A percentile compares a stretch with the other conserved stretches of the same genome.
Evolutionary conservation across 495 filamentous ascomycete species (phyloP).

Genomic region (Geopyxis carbonaria): DNA sequence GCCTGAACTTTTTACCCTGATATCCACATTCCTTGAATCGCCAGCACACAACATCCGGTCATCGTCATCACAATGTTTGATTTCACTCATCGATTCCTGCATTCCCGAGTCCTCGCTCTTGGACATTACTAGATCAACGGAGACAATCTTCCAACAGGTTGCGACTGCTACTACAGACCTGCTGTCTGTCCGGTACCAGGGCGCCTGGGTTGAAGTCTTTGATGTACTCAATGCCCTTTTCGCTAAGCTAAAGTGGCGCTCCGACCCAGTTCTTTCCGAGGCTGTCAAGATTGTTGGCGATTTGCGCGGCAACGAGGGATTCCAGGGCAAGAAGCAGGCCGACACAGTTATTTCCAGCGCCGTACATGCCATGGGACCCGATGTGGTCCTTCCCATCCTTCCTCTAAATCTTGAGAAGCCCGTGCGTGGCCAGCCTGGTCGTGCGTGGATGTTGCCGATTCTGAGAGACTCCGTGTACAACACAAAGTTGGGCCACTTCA

Average conservation of each 20-base stretch:
- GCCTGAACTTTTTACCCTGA: slow-evolving; percentile 58
- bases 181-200: slow-evolving; percentile 76
- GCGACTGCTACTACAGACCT: slow-evolving; percentile 49
- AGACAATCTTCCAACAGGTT: slow-evolving; percentile 63
- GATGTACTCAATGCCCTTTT: slow-evolving; percentile 77
- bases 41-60: slow-evolving; percentile 79
- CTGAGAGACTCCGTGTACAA: slow-evolving; percentile 72
- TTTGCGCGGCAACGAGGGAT: slow-evolving; percentile 71
- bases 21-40: slow-evolving; percentile 65
- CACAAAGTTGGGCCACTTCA: slow-evolving; percentile 73
- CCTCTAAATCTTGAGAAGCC: slow-evolving; percentile 72
- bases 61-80: slow-evolving; percentile 83
- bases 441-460: slow-evolving; percentile 88
- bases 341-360: slow-evolving; percentile 77
- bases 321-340: slow-evolving; percentile 86
- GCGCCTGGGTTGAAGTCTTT: slow-evolving; percentile 90
- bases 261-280: slow-evolving; percentile 53
- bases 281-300: slow-evolving; percentile 68
- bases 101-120: slow-evolving; percentile 62
- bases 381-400: slow-evolving; percentile 57
- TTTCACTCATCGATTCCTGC: slow-evolving; percentile 79
- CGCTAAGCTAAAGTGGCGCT: slow-evolving; percentile 68
- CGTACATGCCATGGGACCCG: slow-evolving; percentile 73
- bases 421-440: slow-evolving; percentile 54
- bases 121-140: slow-evolving; percentile 75